phyloP scores from a whole-genome alignment of 768 basidiomycete genomes.

The Lactarius trivialis region DNA sequence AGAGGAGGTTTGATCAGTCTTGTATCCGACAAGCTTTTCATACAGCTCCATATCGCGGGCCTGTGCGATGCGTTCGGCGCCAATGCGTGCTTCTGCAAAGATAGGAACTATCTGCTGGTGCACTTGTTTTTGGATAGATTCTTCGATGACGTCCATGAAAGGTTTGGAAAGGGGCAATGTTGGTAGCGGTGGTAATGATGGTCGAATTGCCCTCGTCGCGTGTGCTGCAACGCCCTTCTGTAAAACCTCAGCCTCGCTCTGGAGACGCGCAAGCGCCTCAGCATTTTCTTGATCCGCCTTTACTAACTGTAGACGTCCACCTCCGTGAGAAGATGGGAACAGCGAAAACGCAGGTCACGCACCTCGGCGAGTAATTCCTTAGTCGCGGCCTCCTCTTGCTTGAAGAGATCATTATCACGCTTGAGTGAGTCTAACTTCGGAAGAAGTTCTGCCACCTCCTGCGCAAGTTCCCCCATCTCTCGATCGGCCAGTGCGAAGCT shows the following conservation, averaged over 20 bases:
- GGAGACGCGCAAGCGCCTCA: slow-evolving; percentile 9
- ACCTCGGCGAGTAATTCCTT: slow-evolving; percentile 24
- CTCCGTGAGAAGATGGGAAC: background rate
- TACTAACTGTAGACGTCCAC: slow-evolving; percentile 14
- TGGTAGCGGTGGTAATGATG: background rate
- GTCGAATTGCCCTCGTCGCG: background rate
- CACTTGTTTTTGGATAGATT: slow-evolving; percentile 1
- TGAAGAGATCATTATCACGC: slow-evolving; percentile 3
- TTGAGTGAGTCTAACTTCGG: slow-evolving; percentile 8
- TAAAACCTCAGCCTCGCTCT: background rate
- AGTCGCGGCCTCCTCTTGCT: slow-evolving; percentile 23
- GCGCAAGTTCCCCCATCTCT: slow-evolving; percentile 18
- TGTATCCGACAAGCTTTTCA: slow-evolving; percentile 15
- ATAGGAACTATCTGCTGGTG: slow-evolving; percentile 11
- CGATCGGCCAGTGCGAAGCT: slow-evolving; percentile 10
- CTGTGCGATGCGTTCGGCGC: slow-evolving; percentile 5
- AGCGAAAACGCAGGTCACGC: background rate
- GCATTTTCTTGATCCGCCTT: slow-evolving; percentile 9
- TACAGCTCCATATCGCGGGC: slow-evolving; percentile 13
- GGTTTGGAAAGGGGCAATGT: background rate
- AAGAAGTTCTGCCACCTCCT: slow-evolving; percentile 17
- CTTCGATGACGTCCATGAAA: slow-evolving; percentile 9
- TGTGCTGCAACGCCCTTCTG: slow-evolving; percentile 9
- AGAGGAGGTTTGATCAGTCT: slow-evolving; percentile 3
- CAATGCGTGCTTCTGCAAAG: background rate